Conservation (phyloP, 257 asterid genomes). For the Parsonsia alboflavescens region DNA sequence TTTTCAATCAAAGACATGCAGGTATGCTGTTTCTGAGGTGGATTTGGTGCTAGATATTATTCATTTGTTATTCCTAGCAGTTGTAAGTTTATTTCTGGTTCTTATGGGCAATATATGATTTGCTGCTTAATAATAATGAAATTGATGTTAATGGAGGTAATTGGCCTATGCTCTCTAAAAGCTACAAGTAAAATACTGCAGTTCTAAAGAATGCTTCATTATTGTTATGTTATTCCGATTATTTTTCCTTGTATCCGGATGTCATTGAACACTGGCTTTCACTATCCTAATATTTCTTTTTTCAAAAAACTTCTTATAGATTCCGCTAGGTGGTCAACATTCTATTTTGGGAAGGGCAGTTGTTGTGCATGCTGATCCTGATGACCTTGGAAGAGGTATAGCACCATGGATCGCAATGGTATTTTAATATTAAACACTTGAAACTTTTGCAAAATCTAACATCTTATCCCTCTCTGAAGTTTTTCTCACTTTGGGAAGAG, state of each 20-base stretch:
- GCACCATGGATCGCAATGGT: not conserved
- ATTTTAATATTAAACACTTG: not conserved
- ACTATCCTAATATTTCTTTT: not conserved
- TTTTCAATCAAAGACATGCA: constrained; percentile 55
- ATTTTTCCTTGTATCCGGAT: not conserved
- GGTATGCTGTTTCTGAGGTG: constrained; percentile 29
- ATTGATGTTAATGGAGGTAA: not conserved
- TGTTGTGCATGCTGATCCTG: constrained; percentile 93
- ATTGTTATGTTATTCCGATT: not conserved
- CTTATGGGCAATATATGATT: not conserved
- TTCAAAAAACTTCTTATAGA: constrained; percentile 27
- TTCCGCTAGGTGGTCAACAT: constrained; percentile 64
- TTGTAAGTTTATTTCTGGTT: not conserved
- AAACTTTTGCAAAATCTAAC: not conserved
- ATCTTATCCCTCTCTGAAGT: not conserved
- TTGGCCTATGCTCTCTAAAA: not conserved
- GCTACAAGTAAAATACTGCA: not conserved
- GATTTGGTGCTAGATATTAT: not conserved
- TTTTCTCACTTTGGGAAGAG: not conserved
- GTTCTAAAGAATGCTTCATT: not conserved
- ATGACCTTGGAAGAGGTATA: constrained; percentile 89
- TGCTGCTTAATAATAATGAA: not conserved
- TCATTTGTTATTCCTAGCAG: not conserved
- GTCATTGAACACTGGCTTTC: not conserved
- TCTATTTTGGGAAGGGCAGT: constrained; percentile 92